phyloP scores from a whole-genome alignment of 1,284 basidiomycete species.

The Kalmanozyma brasiliensis region DNA sequence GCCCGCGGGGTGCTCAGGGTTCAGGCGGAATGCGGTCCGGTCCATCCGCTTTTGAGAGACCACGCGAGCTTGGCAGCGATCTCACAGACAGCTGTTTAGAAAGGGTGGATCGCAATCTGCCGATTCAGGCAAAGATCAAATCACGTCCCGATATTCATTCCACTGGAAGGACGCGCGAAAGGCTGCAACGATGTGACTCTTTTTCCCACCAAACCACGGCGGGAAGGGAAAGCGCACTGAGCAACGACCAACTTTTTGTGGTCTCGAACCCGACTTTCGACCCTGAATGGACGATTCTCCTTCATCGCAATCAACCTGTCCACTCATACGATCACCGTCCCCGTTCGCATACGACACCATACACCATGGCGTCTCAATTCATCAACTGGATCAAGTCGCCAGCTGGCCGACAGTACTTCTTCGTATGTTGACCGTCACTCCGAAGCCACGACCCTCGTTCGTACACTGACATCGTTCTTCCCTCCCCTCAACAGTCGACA shows the following conservation, averaged over 20 bases:
- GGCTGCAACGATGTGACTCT: not conserved
- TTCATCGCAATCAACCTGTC: not conserved
- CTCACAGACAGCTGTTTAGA: not conserved
- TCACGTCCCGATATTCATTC: too few relatives aligned
- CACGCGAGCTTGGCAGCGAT: not conserved
- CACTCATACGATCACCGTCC: not conserved
- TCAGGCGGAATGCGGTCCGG: too few relatives aligned
- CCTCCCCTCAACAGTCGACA: slow-evolving; percentile 44
- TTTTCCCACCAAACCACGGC: not conserved
- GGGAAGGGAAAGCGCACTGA: not conserved
- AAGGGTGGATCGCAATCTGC: not conserved
- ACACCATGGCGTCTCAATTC: slow-evolving; percentile 60
- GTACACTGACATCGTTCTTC: not conserved
- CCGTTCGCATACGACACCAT: not conserved
- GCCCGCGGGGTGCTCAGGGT: slow-evolving; percentile 27
- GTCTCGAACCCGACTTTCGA: too few relatives aligned
- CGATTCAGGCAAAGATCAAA: not conserved
- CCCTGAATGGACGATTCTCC: not conserved
- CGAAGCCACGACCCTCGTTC: not conserved
- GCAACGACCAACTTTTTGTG: slow-evolving; percentile 1
- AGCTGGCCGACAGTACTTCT: slow-evolving; percentile 65
- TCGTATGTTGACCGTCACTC: slow-evolving; percentile 45
- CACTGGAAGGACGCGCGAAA: too few relatives aligned
- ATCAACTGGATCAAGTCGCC: slow-evolving; percentile 63
- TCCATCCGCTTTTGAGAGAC: not conserved